Evolutionary conservation across 208 protist species (phyloP), one percentile per base, ranked within the genome.

Genomic region (Trypanosoma grayi): DNA sequence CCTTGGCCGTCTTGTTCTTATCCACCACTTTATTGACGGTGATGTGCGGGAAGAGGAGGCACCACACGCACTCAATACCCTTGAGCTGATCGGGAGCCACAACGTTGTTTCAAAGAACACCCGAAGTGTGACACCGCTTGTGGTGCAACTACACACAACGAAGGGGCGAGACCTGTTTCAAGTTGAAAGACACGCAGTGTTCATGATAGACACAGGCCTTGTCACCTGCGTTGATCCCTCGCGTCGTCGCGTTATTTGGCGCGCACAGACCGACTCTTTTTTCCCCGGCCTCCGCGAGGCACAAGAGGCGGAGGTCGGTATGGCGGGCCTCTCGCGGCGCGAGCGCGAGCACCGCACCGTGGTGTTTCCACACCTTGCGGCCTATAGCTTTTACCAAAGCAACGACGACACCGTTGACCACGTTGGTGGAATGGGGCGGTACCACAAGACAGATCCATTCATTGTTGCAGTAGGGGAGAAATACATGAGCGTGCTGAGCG

Each of bases 181-280:
- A 48, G 76, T 95, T 20, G 84, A 95, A 60, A 79, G 85, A n/a
- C 72, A 76, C 43, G 83, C 84, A 14, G 73, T 91, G 7, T 95
- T 93, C 52, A 82, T 93, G 75, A 84, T 92, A 40, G 79, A 95
- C 66, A 81, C 76, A 11, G 89, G 89, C 18, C 78, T 95, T 9
- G 67, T 92, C 43, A 95, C 89, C 4, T 93, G 81, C 47, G 62
- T 93, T 14, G 84, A 93, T 68, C 80, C 85, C 2, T 81, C 75
- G n/a, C 72, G 77, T 13, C 69, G 73, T 24, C 83, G 89, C 18
- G 82, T 95, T 27, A 58, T 87, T 18, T 95, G 89, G 89, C 83
- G 89, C 46, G 61, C 82, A 41, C 81, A 89, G 41, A 91, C 89
- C 4, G 70, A 73, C n/a, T 60, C 77, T 6, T 71, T 47, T 50